Conservation (phyloP, 2,329 filamentous ascomycete species). For the Onygenales sp. region DNA sequence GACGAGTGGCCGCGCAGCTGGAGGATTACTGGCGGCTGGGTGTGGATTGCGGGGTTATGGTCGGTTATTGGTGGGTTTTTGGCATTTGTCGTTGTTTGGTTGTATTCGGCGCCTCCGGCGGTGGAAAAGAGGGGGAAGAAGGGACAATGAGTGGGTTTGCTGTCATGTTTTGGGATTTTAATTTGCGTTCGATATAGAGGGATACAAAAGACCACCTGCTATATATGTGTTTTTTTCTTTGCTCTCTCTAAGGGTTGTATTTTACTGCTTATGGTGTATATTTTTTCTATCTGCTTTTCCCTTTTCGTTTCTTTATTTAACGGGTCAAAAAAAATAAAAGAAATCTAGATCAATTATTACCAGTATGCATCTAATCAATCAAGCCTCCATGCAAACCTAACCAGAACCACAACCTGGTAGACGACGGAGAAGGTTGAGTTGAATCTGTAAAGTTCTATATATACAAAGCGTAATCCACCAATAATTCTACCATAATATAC, state of each 20-base stretch:
- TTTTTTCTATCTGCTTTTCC: background rate
- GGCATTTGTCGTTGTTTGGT: constrained; percentile 76
- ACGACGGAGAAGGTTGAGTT: background rate
- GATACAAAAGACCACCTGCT: background rate
- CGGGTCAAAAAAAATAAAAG: background rate
- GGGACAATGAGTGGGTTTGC: constrained; percentile 1
- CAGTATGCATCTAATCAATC: no score
- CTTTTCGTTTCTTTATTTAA: background rate
- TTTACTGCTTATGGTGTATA: background rate
- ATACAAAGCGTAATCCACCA: no score
- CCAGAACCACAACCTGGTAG: no score
- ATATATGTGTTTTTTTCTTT: background rate
- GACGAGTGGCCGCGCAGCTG: constrained; percentile 92
- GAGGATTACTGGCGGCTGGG: constrained; percentile 83
- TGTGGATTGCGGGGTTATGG: constrained; percentile 83
- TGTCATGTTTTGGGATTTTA: background rate
- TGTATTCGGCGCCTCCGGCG: constrained; percentile 57
- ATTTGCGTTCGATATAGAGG: constrained; percentile 1
- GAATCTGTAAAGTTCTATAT: no score
- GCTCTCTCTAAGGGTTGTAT: background rate
- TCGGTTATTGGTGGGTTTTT: constrained; percentile 78
- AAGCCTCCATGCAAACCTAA: no score
- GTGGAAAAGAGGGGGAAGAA: constrained; percentile 7
- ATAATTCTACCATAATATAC: background rate
- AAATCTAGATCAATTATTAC: background rate